phyloP scores from a whole-genome alignment of 1,139 yeast species.

The Eremothecium gossypii region DNA sequence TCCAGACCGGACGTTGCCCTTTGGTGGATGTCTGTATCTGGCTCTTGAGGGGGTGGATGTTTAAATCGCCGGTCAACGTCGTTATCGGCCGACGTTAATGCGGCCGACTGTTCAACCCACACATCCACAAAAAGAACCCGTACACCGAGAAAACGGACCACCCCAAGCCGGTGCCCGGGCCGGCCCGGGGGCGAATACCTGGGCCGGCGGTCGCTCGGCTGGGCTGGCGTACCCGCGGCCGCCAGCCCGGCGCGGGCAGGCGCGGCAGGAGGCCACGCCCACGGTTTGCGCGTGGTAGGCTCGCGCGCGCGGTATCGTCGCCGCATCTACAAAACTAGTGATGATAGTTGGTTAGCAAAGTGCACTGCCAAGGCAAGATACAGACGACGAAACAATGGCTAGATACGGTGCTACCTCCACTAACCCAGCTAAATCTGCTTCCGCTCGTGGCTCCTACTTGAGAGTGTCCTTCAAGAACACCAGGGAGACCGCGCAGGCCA shows the following conservation, averaged over 20 bases:
- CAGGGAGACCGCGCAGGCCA: constrained; percentile 98
- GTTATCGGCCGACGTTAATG: not conserved
- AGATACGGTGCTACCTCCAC: constrained; percentile 99
- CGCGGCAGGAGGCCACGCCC: not conserved
- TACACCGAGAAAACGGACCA: not conserved
- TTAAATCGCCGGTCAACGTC: not conserved
- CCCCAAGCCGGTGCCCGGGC: too few relatives aligned
- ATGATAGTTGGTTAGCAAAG: not conserved
- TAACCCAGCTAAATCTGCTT: constrained; percentile 99
- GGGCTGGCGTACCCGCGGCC: too few relatives aligned
- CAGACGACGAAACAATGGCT: constrained; percentile 43
- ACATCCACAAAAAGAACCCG: not conserved
- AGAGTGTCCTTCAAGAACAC: constrained; percentile 99
- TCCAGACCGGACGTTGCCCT: not conserved
- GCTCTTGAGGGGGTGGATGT: not conserved
- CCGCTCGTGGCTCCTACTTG: constrained; percentile 98
- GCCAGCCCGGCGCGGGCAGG: too few relatives aligned
- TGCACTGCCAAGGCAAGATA: constrained; percentile 2
- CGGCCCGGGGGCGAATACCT: too few relatives aligned
- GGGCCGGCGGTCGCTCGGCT: too few relatives aligned
- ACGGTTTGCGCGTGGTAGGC: not conserved
- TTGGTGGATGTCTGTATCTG: not conserved
- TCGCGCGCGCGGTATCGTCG: not conserved
- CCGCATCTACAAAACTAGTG: not conserved
- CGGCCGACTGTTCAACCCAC: not conserved